Base-by-base conservation (phyloP, 106 monocot genomes). In the Acanthochlamys bracteata region DNA sequence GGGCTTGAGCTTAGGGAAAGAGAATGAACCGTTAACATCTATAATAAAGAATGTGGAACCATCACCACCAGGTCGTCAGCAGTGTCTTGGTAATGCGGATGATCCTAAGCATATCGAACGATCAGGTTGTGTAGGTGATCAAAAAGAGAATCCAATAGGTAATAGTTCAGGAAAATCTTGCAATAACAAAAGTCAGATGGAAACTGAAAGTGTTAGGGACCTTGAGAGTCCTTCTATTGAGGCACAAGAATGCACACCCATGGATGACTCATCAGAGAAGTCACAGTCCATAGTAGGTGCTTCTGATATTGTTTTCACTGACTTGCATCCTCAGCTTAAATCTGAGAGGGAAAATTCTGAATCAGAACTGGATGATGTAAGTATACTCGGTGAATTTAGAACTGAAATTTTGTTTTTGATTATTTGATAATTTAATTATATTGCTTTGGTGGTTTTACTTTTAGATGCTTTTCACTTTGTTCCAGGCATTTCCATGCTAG, bases 301-400 rank as follows among this genome's bases (percentile, higher is more conserved):
- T 41, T 33, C 57, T 19, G 49, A 57, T 24, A 40, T 39, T 17
- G 42, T 66, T 16, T 68, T 11, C 55, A 9, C 55, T 71, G 25
- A 49, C 6, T 11, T 40, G 13, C 67, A 59, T 25, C 26, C 46
- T 20, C 42, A 54, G 19, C 46, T 55, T 56, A 63, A 52, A 20
- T 39, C 53, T 24, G 74, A 73, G 54, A 23, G 20, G 24, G 74
- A 71, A 23, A 55, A 39, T 53, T 69, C 69, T 56, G 80, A 23
- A 20, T 63, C 66, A 73, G 69, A 67, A 66, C 63, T 72, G 57
- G 66, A 70, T 66, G 76, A 76, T 78, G 83, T 82, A 59, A 78
- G 79, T 63, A 51, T 43, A 7, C 45, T 53, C 41, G 41, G 20
- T 69, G n/a, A n/a, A 46, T 39, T 24, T 43, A n/a, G n/a, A n/a